Conservation (phyloP, 768 basidiomycete genomes). For the Sutorius australiensis region DNA sequence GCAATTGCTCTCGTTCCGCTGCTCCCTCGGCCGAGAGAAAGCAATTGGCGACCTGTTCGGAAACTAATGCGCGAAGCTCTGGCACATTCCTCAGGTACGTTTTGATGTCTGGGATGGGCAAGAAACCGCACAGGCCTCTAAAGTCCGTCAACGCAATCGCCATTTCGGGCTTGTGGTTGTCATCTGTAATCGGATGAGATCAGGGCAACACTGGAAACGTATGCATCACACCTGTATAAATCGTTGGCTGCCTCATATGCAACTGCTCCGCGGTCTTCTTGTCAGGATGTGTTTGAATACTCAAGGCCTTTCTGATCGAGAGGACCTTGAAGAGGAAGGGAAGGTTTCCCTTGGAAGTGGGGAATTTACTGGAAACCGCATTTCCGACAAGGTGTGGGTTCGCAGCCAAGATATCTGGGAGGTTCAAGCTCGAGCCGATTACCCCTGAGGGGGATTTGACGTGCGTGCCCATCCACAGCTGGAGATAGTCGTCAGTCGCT, state of each 20-base stretch:
- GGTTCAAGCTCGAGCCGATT: conserved; percentile 43
- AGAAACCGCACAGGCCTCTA: conserved; percentile 88
- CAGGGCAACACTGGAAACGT: background rate
- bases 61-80: conserved; percentile 74
- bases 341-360: conserved; percentile 59
- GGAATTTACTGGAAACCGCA: conserved; percentile 51
- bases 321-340: conserved; percentile 94
- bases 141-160: conserved; percentile 94
- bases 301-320: conserved; percentile 83
- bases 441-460: conserved; percentile 63
- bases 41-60: conserved; percentile 44
- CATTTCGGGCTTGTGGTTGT: conserved; percentile 99
- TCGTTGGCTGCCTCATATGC: conserved; percentile 63
- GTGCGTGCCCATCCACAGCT: conserved; percentile 99
- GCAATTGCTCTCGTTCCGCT: conserved; percentile 51
- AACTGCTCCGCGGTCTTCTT: conserved; percentile 73
- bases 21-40: conserved; percentile 45
- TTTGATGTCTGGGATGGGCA: conserved; percentile 72
- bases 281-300: conserved; percentile 91
- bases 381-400: conserved; percentile 69
- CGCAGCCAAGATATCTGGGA: conserved; percentile 57
- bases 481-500: conserved; percentile 9
- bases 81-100: conserved; percentile 62
- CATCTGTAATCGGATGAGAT: conserved; percentile 49
- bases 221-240: conserved; percentile 78